Conservation (phyloP, 305 asterid species). For the Fraxinus greggii region DNA sequence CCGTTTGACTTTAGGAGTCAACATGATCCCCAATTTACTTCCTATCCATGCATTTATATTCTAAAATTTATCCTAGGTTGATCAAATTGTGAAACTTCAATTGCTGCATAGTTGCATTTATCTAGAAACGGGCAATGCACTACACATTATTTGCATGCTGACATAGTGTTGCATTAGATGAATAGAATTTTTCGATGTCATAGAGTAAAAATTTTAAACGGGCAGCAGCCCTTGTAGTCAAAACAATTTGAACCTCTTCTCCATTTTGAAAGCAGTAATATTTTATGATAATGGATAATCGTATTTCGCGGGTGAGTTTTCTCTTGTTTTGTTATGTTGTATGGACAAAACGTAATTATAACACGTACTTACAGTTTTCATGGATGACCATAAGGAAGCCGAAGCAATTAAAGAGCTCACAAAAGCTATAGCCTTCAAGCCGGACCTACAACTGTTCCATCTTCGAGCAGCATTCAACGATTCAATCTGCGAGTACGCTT, state of each 20-base stretch:
- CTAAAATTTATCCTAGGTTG: no score
- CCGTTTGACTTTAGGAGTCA: neutral
- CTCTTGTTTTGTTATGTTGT: neutral
- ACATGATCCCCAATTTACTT: neutral
- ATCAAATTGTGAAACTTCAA: no score
- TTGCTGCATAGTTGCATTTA: no score
- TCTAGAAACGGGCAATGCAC: no score
- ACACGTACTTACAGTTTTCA: conserved; percentile 46
- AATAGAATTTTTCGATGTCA: neutral
- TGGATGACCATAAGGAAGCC: conserved; percentile 90
- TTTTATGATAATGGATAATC: neutral
- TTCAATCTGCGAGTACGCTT: conserved; percentile 55
- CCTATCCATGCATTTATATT: neutral
- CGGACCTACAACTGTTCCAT: conserved; percentile 79
- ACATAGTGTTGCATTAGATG: neutral
- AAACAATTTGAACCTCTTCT: neutral
- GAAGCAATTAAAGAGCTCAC: conserved; percentile 82
- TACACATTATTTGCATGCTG: neutral
- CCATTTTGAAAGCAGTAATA: neutral
- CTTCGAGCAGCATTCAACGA: conserved; percentile 94
- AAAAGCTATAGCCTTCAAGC: conserved; percentile 76
- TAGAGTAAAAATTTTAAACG: no score
- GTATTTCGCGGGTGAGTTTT: neutral
- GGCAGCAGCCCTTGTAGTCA: neutral
- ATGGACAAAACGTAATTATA: neutral